Conservation (phyloP, 2,329 filamentous ascomycete genomes). For the Tolypocladium sp. region DNA sequence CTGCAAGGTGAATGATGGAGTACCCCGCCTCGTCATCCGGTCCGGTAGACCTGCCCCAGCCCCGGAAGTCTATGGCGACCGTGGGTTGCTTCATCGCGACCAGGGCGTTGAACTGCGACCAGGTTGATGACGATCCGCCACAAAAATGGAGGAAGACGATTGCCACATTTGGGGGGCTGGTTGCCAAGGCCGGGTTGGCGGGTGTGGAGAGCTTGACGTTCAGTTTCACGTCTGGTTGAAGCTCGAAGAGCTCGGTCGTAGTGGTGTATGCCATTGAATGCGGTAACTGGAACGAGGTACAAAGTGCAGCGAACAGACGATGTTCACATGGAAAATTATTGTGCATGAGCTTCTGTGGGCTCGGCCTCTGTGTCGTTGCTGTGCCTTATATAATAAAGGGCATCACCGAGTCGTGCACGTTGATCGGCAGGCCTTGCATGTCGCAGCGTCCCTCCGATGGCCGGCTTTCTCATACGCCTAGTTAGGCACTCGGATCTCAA, state of each 20-base stretch:
- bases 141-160: conserved; percentile 8
- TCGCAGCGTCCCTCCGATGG: too few relatives aligned
- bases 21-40: conserved; percentile 1
- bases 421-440: too few relatives aligned
- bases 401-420: too few relatives aligned
- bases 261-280: background rate
- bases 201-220: background rate
- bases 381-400: too few relatives aligned
- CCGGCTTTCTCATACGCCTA: too few relatives aligned
- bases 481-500: too few relatives aligned
- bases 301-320: too few relatives aligned
- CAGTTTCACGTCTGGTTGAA: background rate
- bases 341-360: too few relatives aligned
- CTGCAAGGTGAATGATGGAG: conserved; percentile 2
- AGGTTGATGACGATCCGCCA: conserved; percentile 4
- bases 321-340: too few relatives aligned
- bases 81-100: background rate
- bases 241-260: background rate
- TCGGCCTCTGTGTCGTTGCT: too few relatives aligned
- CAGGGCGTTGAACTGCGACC: background rate
- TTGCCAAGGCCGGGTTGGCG: background rate
- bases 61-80: conserved; percentile 2
- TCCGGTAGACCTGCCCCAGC: conserved; percentile 5
- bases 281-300: background rate
- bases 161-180: background rate